phyloP scores from a whole-genome alignment of 148 eudicot genomes.

The Dysphania ambrosioides region DNA sequence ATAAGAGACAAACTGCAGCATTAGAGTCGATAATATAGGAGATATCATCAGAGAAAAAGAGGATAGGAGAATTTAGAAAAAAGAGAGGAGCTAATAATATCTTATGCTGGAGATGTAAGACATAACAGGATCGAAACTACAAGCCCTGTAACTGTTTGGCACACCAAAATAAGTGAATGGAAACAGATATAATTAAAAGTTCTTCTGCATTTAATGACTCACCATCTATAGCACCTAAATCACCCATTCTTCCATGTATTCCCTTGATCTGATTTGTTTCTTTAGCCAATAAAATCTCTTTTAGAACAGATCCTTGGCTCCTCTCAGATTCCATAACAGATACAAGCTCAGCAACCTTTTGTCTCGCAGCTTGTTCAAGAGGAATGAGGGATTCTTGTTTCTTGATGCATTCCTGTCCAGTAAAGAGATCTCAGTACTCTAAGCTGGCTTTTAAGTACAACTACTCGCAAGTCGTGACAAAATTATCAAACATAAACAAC shows the following conservation, averaged over 20 bases:
- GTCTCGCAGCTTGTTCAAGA: conserved; percentile 86
- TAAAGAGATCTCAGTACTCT: conserved; percentile 13
- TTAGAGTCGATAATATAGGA: neutral
- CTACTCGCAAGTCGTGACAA: neutral
- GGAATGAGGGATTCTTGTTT: conserved; percentile 75
- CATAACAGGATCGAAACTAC: neutral
- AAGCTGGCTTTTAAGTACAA: neutral
- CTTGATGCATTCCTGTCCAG: conserved; percentile 58
- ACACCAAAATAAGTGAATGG: neutral
- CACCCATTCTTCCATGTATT: conserved; percentile 97
- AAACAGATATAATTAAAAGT: neutral
- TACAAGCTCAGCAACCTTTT: conserved; percentile 71
- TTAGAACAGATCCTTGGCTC: conserved; percentile 91
- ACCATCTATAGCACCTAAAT: conserved; percentile 97
- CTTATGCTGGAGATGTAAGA: neutral
- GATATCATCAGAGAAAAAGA: too few species aligned
- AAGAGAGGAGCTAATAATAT: too few species aligned
- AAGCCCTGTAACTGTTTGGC: neutral
- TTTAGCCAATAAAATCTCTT: conserved; percentile 84
- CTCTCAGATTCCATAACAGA: conserved; percentile 82
- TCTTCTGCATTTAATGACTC: conserved; percentile 13
- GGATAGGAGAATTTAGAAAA: neutral
- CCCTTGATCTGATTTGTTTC: conserved; percentile 66
- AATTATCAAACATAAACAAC: neutral
- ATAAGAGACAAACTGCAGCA: conserved; percentile 17